A percentile compares a stretch with the other conserved stretches of the same genome.
These are phyloP conservation scores for Penicillium sp. DNA, from an alignment of 2,329 filamentous ascomycete species.

Conservation along the genomic window DNA sequence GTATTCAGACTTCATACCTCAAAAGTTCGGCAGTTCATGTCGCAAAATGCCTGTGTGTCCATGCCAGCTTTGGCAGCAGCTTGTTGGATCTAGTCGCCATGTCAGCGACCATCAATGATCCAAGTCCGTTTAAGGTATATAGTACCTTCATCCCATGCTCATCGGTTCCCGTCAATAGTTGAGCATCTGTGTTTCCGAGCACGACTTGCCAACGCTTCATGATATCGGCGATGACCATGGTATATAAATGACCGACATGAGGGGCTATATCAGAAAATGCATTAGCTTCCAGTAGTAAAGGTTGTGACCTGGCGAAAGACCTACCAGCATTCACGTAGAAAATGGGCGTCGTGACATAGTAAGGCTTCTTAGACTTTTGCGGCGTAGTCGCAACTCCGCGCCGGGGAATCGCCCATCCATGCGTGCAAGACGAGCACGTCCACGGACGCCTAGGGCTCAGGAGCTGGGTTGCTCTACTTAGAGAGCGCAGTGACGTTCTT, in stretches of 20 bases:
- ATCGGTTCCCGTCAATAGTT: slow-evolving; percentile 88
- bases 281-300: background rate
- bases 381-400: slow-evolving; percentile 35
- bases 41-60: slow-evolving; percentile 82
- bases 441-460: slow-evolving; percentile 27
- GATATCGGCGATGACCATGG: slow-evolving; percentile 86
- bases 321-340: slow-evolving; percentile 97
- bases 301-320: slow-evolving; percentile 13
- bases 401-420: slow-evolving; percentile 22
- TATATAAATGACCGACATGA: slow-evolving; percentile 93
- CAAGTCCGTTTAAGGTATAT: background rate
- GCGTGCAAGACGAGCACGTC: slow-evolving; percentile 34
- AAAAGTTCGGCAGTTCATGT: slow-evolving; percentile 79
- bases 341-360: slow-evolving; percentile 94
- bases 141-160: slow-evolving; percentile 89
- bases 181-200: slow-evolving; percentile 64
- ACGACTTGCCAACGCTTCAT: slow-evolving; percentile 89
- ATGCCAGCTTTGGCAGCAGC: slow-evolving; percentile 72
- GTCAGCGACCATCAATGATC: slow-evolving; percentile 15
- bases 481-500: slow-evolving; percentile 31
- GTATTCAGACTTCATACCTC: slow-evolving; percentile 45
- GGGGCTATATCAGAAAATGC: slow-evolving; percentile 62
- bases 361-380: slow-evolving; percentile 66
- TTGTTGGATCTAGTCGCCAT: slow-evolving; percentile 67
- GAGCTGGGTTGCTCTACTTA: slow-evolving; percentile 34